phyloP scores from a whole-genome alignment of 2,329 filamentous ascomycete species.

The Westerdykella ornata region DNA sequence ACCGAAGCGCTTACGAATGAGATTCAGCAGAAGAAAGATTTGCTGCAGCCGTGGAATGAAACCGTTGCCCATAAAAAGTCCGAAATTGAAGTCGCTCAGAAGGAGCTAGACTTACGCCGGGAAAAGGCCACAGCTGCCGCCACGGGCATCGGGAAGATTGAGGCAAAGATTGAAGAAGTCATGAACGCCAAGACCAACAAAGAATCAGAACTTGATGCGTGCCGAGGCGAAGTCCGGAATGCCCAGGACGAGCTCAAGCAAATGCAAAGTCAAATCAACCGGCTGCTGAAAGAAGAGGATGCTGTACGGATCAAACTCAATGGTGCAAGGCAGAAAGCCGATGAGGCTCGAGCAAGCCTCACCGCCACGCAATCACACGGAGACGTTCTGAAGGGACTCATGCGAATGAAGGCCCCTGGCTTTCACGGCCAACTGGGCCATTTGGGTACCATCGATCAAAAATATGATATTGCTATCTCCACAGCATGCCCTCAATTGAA shows the following conservation, averaged over 20 bases:
- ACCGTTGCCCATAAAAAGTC: constrained; percentile 97
- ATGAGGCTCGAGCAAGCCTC: constrained; percentile 86
- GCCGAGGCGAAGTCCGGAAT: constrained; percentile 62
- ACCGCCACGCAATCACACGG: constrained; percentile 87
- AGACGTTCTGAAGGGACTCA: constrained; percentile 82
- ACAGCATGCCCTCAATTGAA: constrained; percentile 88
- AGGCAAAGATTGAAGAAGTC: constrained; percentile 69
- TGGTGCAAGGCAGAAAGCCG: constrained; percentile 84
- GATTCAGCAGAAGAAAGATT: constrained; percentile 86
- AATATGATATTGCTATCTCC: constrained; percentile 96
- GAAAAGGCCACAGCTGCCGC: constrained; percentile 86
- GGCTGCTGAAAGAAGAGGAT: constrained; percentile 70
- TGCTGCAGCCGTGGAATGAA: constrained; percentile 90
- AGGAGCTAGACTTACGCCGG: constrained; percentile 82
- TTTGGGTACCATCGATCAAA: constrained; percentile 83
- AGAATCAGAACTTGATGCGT: constrained; percentile 65
- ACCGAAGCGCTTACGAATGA: constrained; percentile 91
- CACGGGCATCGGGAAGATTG: constrained; percentile 73
- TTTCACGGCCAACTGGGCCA: constrained; percentile 95
- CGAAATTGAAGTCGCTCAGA: constrained; percentile 86
- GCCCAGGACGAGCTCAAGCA: constrained; percentile 69
- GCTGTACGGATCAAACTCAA: constrained; percentile 79
- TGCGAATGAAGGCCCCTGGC: constrained; percentile 92
- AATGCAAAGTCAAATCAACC: constrained; percentile 64
- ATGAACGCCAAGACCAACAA: constrained; percentile 67